These are phyloP conservation scores for Rhizomucor pusillus DNA, from an alignment of 371 early-diverging fungal genomes.

Conservation along the genomic window DNA sequence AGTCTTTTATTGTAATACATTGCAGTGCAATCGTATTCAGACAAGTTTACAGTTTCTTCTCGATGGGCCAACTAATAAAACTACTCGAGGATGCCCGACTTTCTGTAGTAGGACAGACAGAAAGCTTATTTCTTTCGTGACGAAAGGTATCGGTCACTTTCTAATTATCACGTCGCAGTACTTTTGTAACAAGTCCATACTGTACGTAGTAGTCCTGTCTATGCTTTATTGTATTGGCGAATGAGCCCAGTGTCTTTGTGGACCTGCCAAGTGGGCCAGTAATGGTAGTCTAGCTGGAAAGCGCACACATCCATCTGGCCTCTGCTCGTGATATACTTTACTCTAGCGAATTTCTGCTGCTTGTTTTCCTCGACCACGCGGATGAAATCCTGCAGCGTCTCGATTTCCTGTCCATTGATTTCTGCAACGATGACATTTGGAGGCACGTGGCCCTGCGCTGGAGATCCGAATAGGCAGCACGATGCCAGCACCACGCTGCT, in stretches of 20 bases:
- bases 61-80: too few species aligned
- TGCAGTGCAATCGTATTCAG: too few species aligned
- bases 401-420: conserved; percentile 45
- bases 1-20: too few species aligned
- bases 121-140: too few species aligned
- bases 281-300: conserved; percentile 63
- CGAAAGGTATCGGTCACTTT: too few species aligned
- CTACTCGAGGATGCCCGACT: too few species aligned
- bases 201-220: too few species aligned
- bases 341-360: conserved; percentile 16
- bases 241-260: conserved; percentile 26
- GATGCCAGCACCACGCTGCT: conserved; percentile 79
- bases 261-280: conserved; percentile 73
- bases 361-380: conserved; percentile 20
- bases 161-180: too few species aligned
- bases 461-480: conserved; percentile 65
- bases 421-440: conserved; percentile 70
- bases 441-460: conserved; percentile 58
- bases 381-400: conserved; percentile 48
- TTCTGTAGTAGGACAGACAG: too few species aligned
- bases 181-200: too few species aligned
- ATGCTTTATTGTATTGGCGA: too few species aligned
- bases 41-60: too few species aligned
- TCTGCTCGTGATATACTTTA: conserved; percentile 59
- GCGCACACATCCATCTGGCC: conserved; percentile 52